phyloP scores from a whole-genome alignment of 2,329 filamentous ascomycete species.

The Hymenoscyphus fructigenus region DNA sequence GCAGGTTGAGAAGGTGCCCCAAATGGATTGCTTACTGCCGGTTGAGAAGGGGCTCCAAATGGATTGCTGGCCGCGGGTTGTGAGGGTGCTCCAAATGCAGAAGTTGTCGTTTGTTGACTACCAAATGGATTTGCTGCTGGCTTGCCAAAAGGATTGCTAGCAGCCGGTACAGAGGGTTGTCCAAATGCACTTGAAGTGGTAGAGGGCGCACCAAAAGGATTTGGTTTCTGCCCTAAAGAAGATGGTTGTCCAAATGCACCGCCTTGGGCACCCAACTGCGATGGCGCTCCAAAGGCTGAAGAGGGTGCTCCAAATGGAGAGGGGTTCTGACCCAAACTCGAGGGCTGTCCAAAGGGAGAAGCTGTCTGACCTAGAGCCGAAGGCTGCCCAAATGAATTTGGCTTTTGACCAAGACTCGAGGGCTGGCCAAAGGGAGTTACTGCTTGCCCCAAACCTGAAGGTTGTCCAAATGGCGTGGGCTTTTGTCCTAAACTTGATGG shows the following conservation, averaged over 20 bases:
- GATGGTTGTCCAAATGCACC: slow-evolving; percentile 40
- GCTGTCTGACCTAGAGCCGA: slow-evolving; percentile 16
- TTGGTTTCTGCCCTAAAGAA: slow-evolving; percentile 38
- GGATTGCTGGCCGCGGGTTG: slow-evolving; percentile 27
- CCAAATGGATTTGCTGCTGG: slow-evolving; percentile 1
- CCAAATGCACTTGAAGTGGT: slow-evolving; percentile 36
- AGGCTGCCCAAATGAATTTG: slow-evolving; percentile 9
- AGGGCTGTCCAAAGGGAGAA: slow-evolving; percentile 40
- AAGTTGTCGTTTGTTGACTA: not conserved
- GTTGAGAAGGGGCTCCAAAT: slow-evolving; percentile 35
- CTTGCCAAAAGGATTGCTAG: not conserved
- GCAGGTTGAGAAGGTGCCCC: slow-evolving; percentile 29
- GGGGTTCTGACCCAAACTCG: slow-evolving; percentile 38
- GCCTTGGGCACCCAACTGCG: slow-evolving; percentile 34
- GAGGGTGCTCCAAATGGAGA: slow-evolving; percentile 23
- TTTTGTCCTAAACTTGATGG: slow-evolving; percentile 17
- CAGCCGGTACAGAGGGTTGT: slow-evolving; percentile 19
- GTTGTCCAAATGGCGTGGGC: slow-evolving; percentile 27
- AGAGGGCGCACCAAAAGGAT: slow-evolving; percentile 36
- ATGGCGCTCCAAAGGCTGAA: slow-evolving; percentile 39
- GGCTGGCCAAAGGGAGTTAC: slow-evolving; percentile 40
- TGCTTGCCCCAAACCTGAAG: slow-evolving; percentile 2
- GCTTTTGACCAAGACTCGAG: slow-evolving; percentile 33
- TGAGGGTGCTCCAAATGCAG: slow-evolving; percentile 13
- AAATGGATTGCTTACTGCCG: slow-evolving; percentile 2